Percentiles rank a stretch among this genome's conserved stretches.
Evolutionary conservation across 148 eudicot species (phyloP).

Genomic region (Camellia sinensis): DNA sequence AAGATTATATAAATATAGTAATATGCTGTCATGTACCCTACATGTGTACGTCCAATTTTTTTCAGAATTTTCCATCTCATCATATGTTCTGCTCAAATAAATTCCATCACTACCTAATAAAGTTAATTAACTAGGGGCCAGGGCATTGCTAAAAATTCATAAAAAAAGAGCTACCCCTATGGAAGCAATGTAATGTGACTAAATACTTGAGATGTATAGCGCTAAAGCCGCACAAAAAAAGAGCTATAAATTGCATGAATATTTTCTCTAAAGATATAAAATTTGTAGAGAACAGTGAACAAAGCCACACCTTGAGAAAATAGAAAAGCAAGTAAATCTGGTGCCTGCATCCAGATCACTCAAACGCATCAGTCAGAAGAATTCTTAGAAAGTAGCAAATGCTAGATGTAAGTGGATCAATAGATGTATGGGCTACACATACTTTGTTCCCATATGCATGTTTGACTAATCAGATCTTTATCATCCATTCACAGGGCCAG

Average conservation of each 20-base stretch:
- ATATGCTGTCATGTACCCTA: background rate
- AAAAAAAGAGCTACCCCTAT: background rate
- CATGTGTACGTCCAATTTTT: background rate
- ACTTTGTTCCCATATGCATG: background rate
- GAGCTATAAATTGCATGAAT: background rate
- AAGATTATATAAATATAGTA: background rate
- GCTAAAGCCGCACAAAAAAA: background rate
- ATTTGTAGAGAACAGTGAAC: conserved; percentile 10
- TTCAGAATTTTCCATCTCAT: background rate
- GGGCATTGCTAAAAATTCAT: no score
- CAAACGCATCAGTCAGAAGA: conserved; percentile 12
- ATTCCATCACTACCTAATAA: background rate
- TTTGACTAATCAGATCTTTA: conserved; percentile 4
- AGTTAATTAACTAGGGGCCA: background rate
- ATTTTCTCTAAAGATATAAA: background rate
- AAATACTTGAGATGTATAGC: conserved; percentile 2
- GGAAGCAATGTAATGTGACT: background rate
- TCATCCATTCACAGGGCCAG: background rate
- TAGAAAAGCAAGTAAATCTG: conserved; percentile 66
- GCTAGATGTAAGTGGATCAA: background rate
- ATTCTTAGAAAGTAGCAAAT: conserved; percentile 19
- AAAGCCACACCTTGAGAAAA: conserved; percentile 58
- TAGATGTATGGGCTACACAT: background rate
- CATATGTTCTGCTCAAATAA: background rate
- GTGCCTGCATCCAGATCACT: conserved; percentile 70